Evolutionary conservation across 2,329 filamentous ascomycete genomes (phyloP).

Genomic region (Thermothelomyces thermophilus): DNA sequence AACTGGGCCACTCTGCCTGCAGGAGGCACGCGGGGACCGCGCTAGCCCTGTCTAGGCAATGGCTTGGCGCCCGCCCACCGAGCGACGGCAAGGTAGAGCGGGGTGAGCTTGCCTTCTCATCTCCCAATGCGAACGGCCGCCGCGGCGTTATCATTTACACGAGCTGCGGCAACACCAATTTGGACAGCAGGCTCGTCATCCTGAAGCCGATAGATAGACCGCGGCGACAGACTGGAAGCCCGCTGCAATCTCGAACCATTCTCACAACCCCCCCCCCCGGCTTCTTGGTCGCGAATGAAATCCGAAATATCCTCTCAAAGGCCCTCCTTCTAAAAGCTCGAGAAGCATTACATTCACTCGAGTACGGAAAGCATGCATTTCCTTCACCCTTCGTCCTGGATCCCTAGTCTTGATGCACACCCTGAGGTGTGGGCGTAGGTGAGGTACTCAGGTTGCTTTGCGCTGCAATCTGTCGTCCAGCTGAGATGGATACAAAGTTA

Average conservation of each 20-base stretch:
- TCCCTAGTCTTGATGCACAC: background rate
- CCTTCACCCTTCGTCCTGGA: too few species aligned
- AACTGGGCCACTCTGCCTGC: constrained; percentile 1
- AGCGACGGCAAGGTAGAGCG: constrained; percentile 5
- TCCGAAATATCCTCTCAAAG: too few species aligned
- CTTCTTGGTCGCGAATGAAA: too few species aligned
- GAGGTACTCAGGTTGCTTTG: too few species aligned
- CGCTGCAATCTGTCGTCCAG: too few species aligned
- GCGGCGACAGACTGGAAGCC: background rate
- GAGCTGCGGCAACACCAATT: constrained; percentile 14
- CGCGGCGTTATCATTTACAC: constrained; percentile 7
- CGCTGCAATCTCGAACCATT: background rate
- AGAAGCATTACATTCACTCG: too few species aligned
- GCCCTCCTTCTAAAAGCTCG: too few species aligned
- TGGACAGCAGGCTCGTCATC: constrained; percentile 4
- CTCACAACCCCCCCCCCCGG: too few species aligned
- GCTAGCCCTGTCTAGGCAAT: constrained; percentile 11
- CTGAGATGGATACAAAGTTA: too few species aligned
- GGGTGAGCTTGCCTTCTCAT: background rate
- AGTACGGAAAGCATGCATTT: too few species aligned
- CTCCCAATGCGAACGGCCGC: background rate
- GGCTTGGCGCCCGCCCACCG: constrained; percentile 6
- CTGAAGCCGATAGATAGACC: background rate
- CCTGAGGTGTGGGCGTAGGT: too few species aligned
- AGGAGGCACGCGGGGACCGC: constrained; percentile 12